phyloP scores from a whole-genome alignment of 1,139 yeast genomes.

The Saccharomyces hybrid region DNA sequence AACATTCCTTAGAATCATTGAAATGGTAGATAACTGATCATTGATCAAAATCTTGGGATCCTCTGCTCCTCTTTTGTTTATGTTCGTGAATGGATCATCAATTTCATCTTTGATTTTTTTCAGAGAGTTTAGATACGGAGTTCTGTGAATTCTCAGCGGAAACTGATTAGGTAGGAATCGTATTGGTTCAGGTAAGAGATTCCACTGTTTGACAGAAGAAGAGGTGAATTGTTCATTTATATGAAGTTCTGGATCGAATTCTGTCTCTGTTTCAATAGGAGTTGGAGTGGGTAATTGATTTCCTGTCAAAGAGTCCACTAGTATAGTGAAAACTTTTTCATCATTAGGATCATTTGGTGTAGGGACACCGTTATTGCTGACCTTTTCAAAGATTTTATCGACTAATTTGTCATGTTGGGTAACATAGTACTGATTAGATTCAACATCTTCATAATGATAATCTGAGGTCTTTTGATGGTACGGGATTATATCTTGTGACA shows the following conservation, averaged over 20 bases:
- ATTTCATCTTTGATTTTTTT: slow-evolving; percentile 53
- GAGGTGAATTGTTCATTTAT: slow-evolving; percentile 7
- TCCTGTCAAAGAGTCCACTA: slow-evolving; percentile 75
- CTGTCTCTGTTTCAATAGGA: neutral
- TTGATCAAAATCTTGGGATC: slow-evolving; percentile 52
- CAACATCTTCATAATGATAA: neutral
- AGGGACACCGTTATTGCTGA: slow-evolving; percentile 27
- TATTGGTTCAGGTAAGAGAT: slow-evolving; percentile 21
- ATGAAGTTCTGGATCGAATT: neutral
- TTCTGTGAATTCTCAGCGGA: slow-evolving; percentile 16
- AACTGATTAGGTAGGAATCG: slow-evolving; percentile 9
- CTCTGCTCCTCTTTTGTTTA: slow-evolving; percentile 50
- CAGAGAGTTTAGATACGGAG: slow-evolving; percentile 46
- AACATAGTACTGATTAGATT: slow-evolving; percentile 1
- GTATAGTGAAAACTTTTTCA: slow-evolving; percentile 28
- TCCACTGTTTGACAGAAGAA: slow-evolving; percentile 22
- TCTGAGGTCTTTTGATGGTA: neutral
- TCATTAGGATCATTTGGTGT: slow-evolving; percentile 11
- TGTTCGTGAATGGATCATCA: slow-evolving; percentile 51
- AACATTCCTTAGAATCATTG: slow-evolving; percentile 76
- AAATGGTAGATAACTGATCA: slow-evolving; percentile 71
- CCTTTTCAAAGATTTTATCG: slow-evolving; percentile 51
- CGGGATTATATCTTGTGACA: slow-evolving; percentile 20
- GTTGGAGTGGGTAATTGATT: slow-evolving; percentile 9
- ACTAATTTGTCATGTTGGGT: neutral